Conservation (phyloP, 2,329 filamentous ascomycete genomes). For the Conoideocrella luteorostrata region DNA sequence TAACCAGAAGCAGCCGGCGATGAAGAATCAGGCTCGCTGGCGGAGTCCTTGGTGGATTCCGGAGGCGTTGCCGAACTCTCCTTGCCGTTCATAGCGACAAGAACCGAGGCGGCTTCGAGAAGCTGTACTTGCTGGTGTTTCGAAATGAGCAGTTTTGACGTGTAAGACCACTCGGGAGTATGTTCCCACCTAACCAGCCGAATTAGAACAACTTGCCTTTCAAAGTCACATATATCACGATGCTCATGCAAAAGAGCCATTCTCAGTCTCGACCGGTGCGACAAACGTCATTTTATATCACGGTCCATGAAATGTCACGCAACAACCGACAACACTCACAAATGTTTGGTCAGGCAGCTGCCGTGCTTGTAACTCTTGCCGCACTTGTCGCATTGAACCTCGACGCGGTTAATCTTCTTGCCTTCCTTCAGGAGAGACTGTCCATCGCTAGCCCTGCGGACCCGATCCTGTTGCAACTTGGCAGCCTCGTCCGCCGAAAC, state of each 20-base stretch:
- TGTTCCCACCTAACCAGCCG: constrained; percentile 81
- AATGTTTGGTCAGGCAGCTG: constrained; percentile 99
- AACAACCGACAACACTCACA: constrained; percentile 69
- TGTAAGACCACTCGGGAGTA: constrained; percentile 94
- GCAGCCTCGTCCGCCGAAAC: constrained; percentile 49
- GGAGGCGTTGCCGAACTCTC: constrained; percentile 53
- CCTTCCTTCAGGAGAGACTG: constrained; percentile 76
- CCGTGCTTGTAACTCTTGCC: constrained; percentile 99
- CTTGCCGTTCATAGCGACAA: constrained; percentile 76
- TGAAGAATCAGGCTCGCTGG: constrained; percentile 74
- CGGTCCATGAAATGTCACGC: constrained; percentile 15
- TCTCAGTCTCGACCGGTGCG: too few species aligned
- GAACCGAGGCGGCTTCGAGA: constrained; percentile 90
- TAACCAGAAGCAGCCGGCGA: constrained; percentile 78
- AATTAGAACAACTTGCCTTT: constrained; percentile 6
- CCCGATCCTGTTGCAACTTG: constrained; percentile 42
- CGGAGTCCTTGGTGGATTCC: constrained; percentile 59
- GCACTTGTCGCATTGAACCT: constrained; percentile 95
- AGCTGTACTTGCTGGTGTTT: constrained; percentile 99
- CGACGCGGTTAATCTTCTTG: constrained; percentile 74
- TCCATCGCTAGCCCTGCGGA: constrained; percentile 73
- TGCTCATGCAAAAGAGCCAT: neutral
- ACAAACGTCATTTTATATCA: too few species aligned
- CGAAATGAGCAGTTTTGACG: constrained; percentile 95
- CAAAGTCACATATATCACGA: neutral